phyloP scores from a whole-genome alignment of 768 basidiomycete species.

The Scleroderma citrinum region DNA sequence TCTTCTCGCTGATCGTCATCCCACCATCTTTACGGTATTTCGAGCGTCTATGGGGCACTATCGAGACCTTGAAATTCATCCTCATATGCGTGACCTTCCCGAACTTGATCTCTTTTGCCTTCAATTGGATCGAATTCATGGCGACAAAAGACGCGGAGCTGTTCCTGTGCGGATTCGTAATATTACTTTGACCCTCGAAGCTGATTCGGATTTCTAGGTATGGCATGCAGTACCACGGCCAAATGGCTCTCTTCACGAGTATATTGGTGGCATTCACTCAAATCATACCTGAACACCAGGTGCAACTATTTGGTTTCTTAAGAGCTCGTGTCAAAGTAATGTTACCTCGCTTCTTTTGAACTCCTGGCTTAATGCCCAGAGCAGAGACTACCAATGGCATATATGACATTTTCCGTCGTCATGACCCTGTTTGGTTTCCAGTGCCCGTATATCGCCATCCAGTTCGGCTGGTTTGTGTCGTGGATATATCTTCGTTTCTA shows the following conservation, averaged over 20 bases:
- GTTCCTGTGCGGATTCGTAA: slow-evolving; percentile 59
- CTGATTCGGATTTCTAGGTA: slow-evolving; percentile 45
- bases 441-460: slow-evolving; percentile 87
- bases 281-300: slow-evolving; percentile 95
- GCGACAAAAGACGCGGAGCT: slow-evolving; percentile 63
- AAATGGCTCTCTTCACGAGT: slow-evolving; percentile 85
- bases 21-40: slow-evolving; percentile 84
- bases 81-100: slow-evolving; percentile 69
- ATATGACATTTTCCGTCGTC: slow-evolving; percentile 85
- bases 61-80: slow-evolving; percentile 84
- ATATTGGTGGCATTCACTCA: slow-evolving; percentile 96
- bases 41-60: slow-evolving; percentile 89
- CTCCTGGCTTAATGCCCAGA: slow-evolving; percentile 3
- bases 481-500: slow-evolving; percentile 97
- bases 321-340: slow-evolving; percentile 86
- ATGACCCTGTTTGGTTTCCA: slow-evolving; percentile 80
- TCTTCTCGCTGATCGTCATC: slow-evolving; percentile 69
- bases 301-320: slow-evolving; percentile 82
- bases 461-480: slow-evolving; percentile 97
- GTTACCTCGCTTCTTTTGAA: neutral
- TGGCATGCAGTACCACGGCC: slow-evolving; percentile 86
- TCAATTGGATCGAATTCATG: slow-evolving; percentile 85
- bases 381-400: slow-evolving; percentile 92
- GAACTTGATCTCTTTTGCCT: slow-evolving; percentile 82
- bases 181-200: slow-evolving; percentile 2